Conservation (phyloP, 768 basidiomycete species). For the Suillus clintonianus region DNA sequence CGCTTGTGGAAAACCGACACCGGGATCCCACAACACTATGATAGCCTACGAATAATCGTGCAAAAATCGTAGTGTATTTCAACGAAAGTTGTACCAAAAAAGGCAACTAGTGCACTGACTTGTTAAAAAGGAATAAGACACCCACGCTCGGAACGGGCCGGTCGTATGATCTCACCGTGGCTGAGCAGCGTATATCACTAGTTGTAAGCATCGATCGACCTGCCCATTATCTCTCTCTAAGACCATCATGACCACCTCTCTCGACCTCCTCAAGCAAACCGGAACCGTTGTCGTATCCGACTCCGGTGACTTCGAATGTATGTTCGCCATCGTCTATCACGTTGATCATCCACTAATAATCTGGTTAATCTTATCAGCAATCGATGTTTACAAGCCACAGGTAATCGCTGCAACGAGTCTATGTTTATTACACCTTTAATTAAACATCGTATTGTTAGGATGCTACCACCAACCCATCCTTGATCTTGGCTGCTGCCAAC, state of each 20-base stretch:
- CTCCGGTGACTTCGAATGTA: constrained; percentile 93
- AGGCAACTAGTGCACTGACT: neutral
- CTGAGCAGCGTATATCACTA: constrained; percentile 11
- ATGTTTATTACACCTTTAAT: constrained; percentile 1
- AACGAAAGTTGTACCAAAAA: neutral
- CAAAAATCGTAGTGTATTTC: neutral
- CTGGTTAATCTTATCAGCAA: constrained; percentile 54
- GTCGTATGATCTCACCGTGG: constrained; percentile 9
- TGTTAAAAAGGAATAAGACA: constrained; percentile 3
- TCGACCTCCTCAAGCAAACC: constrained; percentile 83
- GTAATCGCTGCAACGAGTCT: constrained; percentile 35
- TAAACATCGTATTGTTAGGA: constrained; percentile 52
- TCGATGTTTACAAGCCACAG: constrained; percentile 96
- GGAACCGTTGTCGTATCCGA: constrained; percentile 97
- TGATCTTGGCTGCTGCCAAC: constrained; percentile 91
- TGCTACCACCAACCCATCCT: constrained; percentile 96
- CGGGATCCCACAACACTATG: constrained; percentile 6
- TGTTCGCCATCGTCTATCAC: constrained; percentile 17
- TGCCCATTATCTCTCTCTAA: constrained; percentile 7
- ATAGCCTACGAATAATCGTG: constrained; percentile 1
- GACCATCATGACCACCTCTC: constrained; percentile 73
- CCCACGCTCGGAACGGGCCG: neutral
- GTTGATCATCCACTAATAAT: constrained; percentile 26
- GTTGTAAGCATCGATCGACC: constrained; percentile 10
- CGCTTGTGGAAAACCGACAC: constrained; percentile 19